These are phyloP conservation scores for Fusarium sp. DNA, from an alignment of 2,329 filamentous ascomycete species.

Conservation along the genomic window DNA sequence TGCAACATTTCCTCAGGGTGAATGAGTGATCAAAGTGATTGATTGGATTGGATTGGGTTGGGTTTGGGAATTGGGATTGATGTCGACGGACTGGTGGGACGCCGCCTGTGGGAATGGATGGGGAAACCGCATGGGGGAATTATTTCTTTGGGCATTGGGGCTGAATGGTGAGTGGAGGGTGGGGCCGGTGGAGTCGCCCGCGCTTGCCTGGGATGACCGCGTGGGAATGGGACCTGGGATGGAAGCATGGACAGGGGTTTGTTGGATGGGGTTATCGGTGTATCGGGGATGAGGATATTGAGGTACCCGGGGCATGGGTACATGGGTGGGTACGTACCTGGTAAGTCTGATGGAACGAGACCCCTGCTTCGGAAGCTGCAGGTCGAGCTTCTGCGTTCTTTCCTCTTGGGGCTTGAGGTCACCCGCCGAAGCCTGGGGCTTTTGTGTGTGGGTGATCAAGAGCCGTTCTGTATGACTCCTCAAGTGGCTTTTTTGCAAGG, in stretches of 20 bases:
- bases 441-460: conserved; percentile 20
- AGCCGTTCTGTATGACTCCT: conserved; percentile 16
- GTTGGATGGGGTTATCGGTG: conserved; percentile 33
- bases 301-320: conserved; percentile 18
- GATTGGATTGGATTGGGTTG: conserved; percentile 12
- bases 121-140: conserved; percentile 38
- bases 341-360: conserved; percentile 15
- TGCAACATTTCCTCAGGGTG: conserved; percentile 12
- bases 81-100: not conserved
- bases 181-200: conserved; percentile 8
- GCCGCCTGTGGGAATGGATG: conserved; percentile 32
- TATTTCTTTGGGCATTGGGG: conserved; percentile 41
- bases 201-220: conserved; percentile 36
- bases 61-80: conserved; percentile 1
- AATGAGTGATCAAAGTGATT: not conserved
- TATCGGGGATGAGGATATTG: conserved; percentile 37
- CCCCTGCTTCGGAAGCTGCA: conserved; percentile 36
- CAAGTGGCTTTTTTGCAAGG: not conserved
- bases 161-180: conserved; percentile 37
- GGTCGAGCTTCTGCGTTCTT: conserved; percentile 36
- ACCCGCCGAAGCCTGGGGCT: conserved; percentile 24
- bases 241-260: conserved; percentile 13
- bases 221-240: conserved; percentile 38
- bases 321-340: conserved; percentile 30
- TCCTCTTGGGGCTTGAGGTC: conserved; percentile 36